Evolutionary conservation across 805 yeast genomes (phyloP), one percentile per base, ranked within the genome.

Genomic region (Kuraishia floccosa): DNA sequence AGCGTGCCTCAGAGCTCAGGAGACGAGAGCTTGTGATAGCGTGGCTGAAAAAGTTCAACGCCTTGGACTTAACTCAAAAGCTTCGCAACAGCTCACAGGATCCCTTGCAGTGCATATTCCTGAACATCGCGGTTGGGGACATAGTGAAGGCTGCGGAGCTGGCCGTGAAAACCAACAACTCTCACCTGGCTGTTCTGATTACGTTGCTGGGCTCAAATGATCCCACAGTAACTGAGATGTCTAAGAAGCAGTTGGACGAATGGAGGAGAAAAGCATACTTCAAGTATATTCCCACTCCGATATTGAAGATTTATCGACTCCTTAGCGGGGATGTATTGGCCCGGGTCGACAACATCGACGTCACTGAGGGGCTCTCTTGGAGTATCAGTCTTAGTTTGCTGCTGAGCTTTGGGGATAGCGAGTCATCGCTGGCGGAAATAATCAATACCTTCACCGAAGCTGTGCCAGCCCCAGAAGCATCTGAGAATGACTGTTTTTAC

Each of bases 191-290:
- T 0, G 72, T 72, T 0, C 44, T 84, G 17, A 50, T 89, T 9
- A 66, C 95, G 0, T 55, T 81, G 26, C 49, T 80, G 6, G 94
- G 83, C 21, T 76, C 91, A 0, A 77, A 79, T 41, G 81, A 77
- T 40, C 63, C 63, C 1, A 60, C 64, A 2, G 76, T 80, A 3
- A 60, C 62, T 30, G 44, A 43, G 1, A 58, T 72, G 31, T 87
- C 96, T 0, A 39, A 46, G 5, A 50, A 51, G 21, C 96, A 86
- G 52, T 51, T 89, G 16, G 53, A 58, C 2, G 70, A 67, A 24
- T 87, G 96, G 96, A 49, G 50, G 19, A 56, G 60, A 3, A 54
- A 56, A 5, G 58, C 61, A 4, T 54, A 56, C 4, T 33, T 58
- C 19, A 48, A 46, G 18, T 52, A 50, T 28, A 72, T 78, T 33